Evolutionary conservation across 78 protist species (phyloP).

Genomic region (Emiliania huxleyi): DNA sequence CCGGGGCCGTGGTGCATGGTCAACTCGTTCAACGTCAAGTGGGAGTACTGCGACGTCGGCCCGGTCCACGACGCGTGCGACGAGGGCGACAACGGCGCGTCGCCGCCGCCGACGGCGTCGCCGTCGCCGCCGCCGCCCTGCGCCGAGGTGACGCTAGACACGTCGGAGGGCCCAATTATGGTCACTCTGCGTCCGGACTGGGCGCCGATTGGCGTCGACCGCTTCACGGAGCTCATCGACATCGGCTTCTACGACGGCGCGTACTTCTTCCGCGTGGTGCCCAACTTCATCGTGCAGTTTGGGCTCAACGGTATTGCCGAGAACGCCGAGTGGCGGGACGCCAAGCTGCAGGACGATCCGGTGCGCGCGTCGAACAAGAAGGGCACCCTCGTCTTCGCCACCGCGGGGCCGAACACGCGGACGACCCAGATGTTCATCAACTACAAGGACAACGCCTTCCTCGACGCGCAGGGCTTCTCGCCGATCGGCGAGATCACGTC

Average conservation of each 20-base stretch:
- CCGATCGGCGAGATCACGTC: constrained; percentile 26
- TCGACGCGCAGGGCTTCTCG: constrained; percentile 57
- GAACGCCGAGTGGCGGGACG: neutral
- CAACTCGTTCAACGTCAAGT: neutral
- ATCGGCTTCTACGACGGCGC: neutral
- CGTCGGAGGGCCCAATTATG: too few species aligned
- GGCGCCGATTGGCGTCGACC: constrained; percentile 34
- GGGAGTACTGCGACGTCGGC: neutral
- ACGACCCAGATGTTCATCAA: neutral
- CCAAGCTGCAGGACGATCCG: neutral
- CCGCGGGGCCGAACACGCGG: neutral
- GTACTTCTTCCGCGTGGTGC: neutral
- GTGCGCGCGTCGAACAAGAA: neutral
- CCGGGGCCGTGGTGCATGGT: neutral
- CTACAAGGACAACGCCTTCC: neutral
- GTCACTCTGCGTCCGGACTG: neutral
- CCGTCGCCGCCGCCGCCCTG: too few species aligned
- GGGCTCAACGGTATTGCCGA: neutral
- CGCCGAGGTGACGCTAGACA: too few species aligned
- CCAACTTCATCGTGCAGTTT: neutral
- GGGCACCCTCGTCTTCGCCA: neutral
- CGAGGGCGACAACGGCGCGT: too few species aligned
- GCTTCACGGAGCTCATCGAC: neutral
- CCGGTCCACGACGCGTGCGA: neutral
- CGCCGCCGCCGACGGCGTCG: too few species aligned